Evolutionary conservation across 176 grass and related monocot species (phyloP).

Genomic region (Guadua angustifolia): DNA sequence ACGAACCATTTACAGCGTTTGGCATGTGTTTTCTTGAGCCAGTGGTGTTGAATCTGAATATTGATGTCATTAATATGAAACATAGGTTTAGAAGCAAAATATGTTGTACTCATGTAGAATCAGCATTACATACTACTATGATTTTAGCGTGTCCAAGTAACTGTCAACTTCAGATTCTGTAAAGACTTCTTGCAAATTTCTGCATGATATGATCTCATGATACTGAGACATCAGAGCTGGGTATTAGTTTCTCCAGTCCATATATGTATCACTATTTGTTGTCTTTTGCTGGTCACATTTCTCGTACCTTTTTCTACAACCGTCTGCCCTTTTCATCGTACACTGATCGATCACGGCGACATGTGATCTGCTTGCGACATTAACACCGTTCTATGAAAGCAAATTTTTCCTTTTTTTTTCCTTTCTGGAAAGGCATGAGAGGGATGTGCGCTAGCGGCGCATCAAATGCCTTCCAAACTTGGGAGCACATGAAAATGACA

Average conservation of each 20-base stretch:
- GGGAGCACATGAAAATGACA: neutral
- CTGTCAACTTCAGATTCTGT: neutral
- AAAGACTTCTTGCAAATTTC: neutral
- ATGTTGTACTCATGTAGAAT: neutral
- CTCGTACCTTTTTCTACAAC: neutral
- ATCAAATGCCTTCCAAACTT: slow-evolving; percentile 38
- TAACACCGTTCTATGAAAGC: slow-evolving; percentile 23
- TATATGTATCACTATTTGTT: neutral
- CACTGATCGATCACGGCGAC: slow-evolving; percentile 29
- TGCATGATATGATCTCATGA: neutral
- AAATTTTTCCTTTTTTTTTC: neutral
- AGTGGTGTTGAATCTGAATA: neutral
- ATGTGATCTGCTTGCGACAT: slow-evolving; percentile 26
- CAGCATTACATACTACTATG: neutral
- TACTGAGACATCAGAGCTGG: neutral
- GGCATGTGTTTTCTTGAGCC: neutral
- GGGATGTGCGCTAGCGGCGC: slow-evolving; percentile 42
- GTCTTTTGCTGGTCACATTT: neutral
- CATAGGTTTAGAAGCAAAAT: neutral
- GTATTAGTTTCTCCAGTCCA: neutral
- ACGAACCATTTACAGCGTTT: neutral
- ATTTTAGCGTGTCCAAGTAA: neutral
- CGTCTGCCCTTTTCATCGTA: slow-evolving; percentile 16
- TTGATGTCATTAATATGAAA: neutral
- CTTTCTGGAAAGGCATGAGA: slow-evolving; percentile 19